phyloP scores from a whole-genome alignment of 139 green algal genomes.

The Marvania coccoides region DNA sequence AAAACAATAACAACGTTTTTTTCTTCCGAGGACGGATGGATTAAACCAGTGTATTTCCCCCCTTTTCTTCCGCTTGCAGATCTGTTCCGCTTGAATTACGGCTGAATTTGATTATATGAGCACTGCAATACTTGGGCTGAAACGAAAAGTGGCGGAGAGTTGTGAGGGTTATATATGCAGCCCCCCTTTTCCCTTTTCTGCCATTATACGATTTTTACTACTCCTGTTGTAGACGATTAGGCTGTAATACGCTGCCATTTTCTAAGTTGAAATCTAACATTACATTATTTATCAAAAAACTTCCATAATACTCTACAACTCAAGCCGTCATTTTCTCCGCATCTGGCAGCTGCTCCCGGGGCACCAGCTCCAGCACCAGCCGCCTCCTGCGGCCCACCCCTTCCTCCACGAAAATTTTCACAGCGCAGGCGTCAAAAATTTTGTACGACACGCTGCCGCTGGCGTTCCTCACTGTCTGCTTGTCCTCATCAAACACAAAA shows the following conservation, averaged over 20 bases:
- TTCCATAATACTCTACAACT: background rate
- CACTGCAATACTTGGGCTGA: background rate
- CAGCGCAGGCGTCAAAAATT: conserved; percentile 71
- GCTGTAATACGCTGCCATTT: too few relatives aligned
- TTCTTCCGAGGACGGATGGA: background rate
- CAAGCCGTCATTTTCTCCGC: conserved; percentile 24
- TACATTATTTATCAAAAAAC: too few relatives aligned
- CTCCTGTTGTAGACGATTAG: background rate
- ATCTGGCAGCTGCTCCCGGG: conserved; percentile 31
- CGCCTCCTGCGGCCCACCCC: conserved; percentile 36
- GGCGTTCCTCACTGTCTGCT: conserved; percentile 20
- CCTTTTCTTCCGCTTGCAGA: conserved; percentile 34
- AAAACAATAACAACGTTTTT: background rate
- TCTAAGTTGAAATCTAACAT: background rate
- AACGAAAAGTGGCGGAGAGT: background rate
- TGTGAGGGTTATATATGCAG: background rate
- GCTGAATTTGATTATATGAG: conserved; percentile 22
- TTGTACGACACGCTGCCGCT: conserved; percentile 21
- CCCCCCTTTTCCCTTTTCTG: background rate
- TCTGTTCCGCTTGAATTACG: conserved; percentile 73
- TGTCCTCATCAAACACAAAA: conserved; percentile 24
- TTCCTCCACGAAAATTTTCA: conserved; percentile 65
- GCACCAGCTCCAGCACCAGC: conserved; percentile 54
- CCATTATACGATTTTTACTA: background rate
- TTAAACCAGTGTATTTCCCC: too few relatives aligned